Base-by-base conservation (phyloP, 148 eudicot species). In the Limonium bicolor region DNA sequence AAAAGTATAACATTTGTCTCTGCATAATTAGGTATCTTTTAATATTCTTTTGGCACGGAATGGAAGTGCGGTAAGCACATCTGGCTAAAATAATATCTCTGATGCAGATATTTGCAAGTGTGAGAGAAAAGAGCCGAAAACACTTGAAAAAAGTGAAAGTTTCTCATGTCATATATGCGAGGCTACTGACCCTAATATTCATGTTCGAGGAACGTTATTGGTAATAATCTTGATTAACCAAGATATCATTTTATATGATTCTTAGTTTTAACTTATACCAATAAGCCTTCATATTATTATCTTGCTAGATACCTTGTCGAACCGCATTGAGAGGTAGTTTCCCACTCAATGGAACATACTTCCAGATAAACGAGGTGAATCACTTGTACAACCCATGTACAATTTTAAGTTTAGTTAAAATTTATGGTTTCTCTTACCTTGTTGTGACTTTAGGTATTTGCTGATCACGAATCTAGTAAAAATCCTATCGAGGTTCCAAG, bases 391-490 rank as follows among this genome's bases (percentile, higher is more conserved):
- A 30, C 26, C 24, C 9, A 17, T n/a, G 14, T 48, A 22, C 15
- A 48, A 29, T 27, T 31, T 13, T 20, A 5, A 38, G 26, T 17
- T 30, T 17, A 4, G 4, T 38, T 19, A 11, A 20, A 20, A 11
- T 1, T 12, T 29, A 37, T 5, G 29, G 11, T 19, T 47, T 19
- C 26, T 24, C 37, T 21, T 26, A 24, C 3, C 20, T 40, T 43
- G 29, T 43, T 28, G 27, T 43, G 48, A 25, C 30, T 64, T 50
- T 73, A 87, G 96, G 94, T 87, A 54, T 87, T 87, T 48, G 86
- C 96, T 5, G 96, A 87, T 71, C 94, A 87, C 25, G 82, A 68
- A 47, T 82, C 94, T 33, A 87, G 96, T 63, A 67, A 73, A 25
- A 64, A 55, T 55, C 96, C 96, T 32, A 64, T 87, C 10, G 67